Evolutionary conservation across 2,329 filamentous ascomycete species (phyloP).

Genomic region (Fusarium mundagurra): DNA sequence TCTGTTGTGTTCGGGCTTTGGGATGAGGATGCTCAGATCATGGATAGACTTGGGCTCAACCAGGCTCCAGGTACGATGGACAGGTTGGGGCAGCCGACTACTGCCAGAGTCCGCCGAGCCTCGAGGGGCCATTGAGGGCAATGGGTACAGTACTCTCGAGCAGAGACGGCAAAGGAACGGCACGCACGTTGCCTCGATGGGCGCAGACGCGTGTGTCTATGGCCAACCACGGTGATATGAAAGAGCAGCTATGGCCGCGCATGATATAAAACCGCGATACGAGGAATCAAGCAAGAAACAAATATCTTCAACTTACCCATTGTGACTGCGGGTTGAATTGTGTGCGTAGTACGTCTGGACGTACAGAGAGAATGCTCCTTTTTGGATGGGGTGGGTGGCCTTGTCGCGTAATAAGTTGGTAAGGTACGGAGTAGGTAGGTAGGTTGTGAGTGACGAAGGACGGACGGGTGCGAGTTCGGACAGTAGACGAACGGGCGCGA

Average conservation of each 20-base stretch:
- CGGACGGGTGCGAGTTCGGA: slow-evolving; percentile 39
- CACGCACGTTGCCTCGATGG: slow-evolving; percentile 30
- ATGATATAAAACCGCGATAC: neutral
- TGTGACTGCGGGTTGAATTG: slow-evolving; percentile 35
- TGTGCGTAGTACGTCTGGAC: slow-evolving; percentile 31
- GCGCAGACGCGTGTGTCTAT: slow-evolving; percentile 34
- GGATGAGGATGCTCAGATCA: slow-evolving; percentile 28
- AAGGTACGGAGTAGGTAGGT: slow-evolving; percentile 20
- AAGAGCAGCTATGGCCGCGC: slow-evolving; percentile 3
- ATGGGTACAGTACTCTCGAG: slow-evolving; percentile 12
- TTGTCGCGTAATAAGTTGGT: slow-evolving; percentile 40
- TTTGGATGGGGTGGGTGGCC: slow-evolving; percentile 39
- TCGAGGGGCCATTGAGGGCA: slow-evolving; percentile 19
- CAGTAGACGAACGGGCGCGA: slow-evolving; percentile 30
- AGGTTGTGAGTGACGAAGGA: slow-evolving; percentile 37
- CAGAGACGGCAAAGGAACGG: slow-evolving; percentile 20
- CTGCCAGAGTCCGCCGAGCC: slow-evolving; percentile 30
- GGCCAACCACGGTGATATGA: slow-evolving; percentile 7
- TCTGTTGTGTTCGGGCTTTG: slow-evolving; percentile 30
- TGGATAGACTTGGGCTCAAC: slow-evolving; percentile 35
- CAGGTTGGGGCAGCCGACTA: slow-evolving; percentile 29
- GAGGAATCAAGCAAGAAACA: slow-evolving; percentile 35
- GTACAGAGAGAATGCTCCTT: slow-evolving; percentile 39
- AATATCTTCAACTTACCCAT: slow-evolving; percentile 44
- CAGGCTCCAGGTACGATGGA: slow-evolving; percentile 26